Evolutionary conservation across 148 eudicot species (phyloP).

Genomic region (Vaccinium vitisidaea): DNA sequence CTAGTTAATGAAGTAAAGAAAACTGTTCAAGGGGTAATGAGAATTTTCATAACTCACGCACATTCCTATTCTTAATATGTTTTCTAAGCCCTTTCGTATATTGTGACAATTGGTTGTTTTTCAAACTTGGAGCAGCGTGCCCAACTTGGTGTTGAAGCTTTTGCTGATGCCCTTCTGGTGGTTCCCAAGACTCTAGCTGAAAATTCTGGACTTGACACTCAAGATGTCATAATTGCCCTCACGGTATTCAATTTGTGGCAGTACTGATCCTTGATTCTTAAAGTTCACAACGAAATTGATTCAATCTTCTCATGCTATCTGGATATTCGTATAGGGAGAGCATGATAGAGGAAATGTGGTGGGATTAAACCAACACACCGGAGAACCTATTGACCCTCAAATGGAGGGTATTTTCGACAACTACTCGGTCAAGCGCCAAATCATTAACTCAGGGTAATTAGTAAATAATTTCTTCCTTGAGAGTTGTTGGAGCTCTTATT

Average conservation of each 20-base stretch:
- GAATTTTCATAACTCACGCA: not conserved
- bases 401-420: slow-evolving; percentile 99
- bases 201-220: slow-evolving; percentile 94
- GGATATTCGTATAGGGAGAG: slow-evolving; percentile 58
- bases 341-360: slow-evolving; percentile 89
- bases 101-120: slow-evolving; percentile 12
- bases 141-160: slow-evolving; percentile 92
- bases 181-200: slow-evolving; percentile 94
- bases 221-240: slow-evolving; percentile 77
- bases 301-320: not conserved
- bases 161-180: slow-evolving; percentile 92
- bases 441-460: slow-evolving; percentile 83
- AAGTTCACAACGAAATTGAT: not conserved
- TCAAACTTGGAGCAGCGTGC: slow-evolving; percentile 59
- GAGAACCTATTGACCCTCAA: slow-evolving; percentile 87
- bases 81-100: not conserved
- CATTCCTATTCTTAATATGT: not conserved
- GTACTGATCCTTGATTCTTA: not conserved
- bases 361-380: slow-evolving; percentile 77
- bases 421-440: slow-evolving; percentile 87
- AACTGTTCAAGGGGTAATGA: slow-evolving; percentile 86
- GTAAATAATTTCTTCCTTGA: not conserved
- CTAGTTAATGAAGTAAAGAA: slow-evolving; percentile 87
- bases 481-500: not conserved
- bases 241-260: slow-evolving; percentile 38